A percentile compares a stretch with the other conserved stretches of the same genome.
Evolutionary conservation across 164 flowering plant species (phyloP).

Genomic region (Liriodendron chinense): DNA sequence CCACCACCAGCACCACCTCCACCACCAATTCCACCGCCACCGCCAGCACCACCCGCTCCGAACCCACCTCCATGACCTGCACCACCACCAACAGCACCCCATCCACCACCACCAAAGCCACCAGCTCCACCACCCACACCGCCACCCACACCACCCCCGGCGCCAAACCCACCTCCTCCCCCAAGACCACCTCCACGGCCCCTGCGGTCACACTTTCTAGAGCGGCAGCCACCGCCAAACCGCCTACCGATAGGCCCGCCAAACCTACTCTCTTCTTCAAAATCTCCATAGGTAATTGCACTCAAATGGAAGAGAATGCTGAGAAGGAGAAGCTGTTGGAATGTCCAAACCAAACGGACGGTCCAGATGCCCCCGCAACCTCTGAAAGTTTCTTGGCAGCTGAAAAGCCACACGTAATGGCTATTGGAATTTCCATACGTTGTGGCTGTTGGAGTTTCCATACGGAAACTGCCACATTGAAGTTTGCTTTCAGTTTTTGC

Average conservation of each 20-base stretch:
- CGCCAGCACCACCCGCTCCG: slow-evolving; percentile 15
- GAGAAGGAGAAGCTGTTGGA: slow-evolving; percentile 16
- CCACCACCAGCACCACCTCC: slow-evolving; percentile 23
- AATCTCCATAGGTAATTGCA: slow-evolving; percentile 19
- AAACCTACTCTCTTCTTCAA: slow-evolving; percentile 6
- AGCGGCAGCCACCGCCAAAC: not conserved
- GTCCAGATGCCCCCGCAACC: no score
- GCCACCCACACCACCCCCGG: not conserved
- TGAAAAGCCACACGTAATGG: no score
- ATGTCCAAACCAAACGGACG: no score
- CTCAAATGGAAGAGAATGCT: slow-evolving; percentile 22
- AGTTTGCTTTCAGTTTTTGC: no score
- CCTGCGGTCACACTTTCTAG: no score
- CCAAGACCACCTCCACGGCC: not conserved
- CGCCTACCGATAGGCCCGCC: slow-evolving; percentile 12
- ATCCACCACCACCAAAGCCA: not conserved
- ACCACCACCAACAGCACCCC: not conserved
- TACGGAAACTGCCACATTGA: no score
- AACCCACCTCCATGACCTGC: slow-evolving; percentile 13
- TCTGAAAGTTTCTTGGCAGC: no score
- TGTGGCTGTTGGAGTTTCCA: no score
- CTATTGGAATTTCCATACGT: no score
- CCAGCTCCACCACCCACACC: not conserved
- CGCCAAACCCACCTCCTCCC: not conserved
- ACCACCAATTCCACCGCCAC: slow-evolving; percentile 26